phyloP scores from a whole-genome alignment of 352 stramenopile genomes.

The Globisporangium emineosum region DNA sequence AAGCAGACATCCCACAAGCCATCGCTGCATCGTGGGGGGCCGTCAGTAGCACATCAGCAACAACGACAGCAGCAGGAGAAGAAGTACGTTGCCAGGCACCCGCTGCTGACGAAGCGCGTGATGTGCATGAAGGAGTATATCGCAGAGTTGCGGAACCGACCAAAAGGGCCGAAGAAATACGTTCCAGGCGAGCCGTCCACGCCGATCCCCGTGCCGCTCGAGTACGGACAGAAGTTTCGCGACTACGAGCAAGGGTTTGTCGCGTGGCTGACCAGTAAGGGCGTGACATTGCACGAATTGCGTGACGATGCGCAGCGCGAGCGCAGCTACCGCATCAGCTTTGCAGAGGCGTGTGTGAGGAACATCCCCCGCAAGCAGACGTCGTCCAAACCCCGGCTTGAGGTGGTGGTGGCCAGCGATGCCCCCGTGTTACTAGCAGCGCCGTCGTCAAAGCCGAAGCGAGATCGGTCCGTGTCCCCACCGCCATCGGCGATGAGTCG shows the following conservation, averaged over 20 bases:
- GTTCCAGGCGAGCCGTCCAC: background rate
- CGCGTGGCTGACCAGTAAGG: slow-evolving; percentile 11
- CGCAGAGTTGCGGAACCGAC: background rate
- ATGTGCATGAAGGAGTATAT: slow-evolving; percentile 2
- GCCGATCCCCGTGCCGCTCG: slow-evolving; percentile 20
- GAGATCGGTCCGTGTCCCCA: background rate
- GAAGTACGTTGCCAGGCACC: background rate
- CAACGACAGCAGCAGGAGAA: background rate
- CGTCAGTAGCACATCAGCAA: background rate
- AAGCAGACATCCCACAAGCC: background rate
- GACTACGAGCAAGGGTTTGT: slow-evolving; percentile 21
- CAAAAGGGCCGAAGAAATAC: background rate
- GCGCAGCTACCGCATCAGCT: slow-evolving; percentile 18
- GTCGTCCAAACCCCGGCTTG: background rate
- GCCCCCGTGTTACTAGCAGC: background rate
- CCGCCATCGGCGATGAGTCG: background rate
- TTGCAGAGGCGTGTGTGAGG: slow-evolving; percentile 13
- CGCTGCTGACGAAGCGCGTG: slow-evolving; percentile 9
- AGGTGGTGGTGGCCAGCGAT: background rate
- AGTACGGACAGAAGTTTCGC: slow-evolving; percentile 12
- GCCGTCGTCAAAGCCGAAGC: slow-evolving; percentile 2
- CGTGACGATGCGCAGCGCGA: slow-evolving; percentile 6
- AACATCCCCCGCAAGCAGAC: background rate
- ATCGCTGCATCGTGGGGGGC: background rate
- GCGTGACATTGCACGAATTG: slow-evolving; percentile 11